Evolutionary conservation across 2,329 filamentous ascomycete genomes (phyloP).

Genomic region (Sporothrix globosa): DNA sequence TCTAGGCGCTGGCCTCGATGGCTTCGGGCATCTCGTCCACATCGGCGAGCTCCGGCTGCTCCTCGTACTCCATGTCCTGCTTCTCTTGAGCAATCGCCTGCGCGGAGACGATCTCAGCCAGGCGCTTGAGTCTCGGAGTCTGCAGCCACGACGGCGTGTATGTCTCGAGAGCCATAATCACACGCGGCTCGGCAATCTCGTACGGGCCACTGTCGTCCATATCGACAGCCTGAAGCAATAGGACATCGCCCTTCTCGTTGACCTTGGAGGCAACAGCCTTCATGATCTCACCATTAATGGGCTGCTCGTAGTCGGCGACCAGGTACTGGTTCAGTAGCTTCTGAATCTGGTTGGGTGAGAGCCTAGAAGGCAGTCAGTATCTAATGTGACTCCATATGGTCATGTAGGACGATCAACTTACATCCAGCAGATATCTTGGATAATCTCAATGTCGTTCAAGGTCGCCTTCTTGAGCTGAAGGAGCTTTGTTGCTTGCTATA

Average conservation of each 20-base stretch:
- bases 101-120: conserved; percentile 97
- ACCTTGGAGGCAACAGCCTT: conserved; percentile 96
- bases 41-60: conserved; percentile 55
- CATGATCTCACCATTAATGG: conserved; percentile 99
- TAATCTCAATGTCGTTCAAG: conserved; percentile 98
- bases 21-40: conserved; percentile 53
- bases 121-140: conserved; percentile 89
- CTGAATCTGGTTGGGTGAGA: conserved; percentile 98
- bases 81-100: conserved; percentile 96
- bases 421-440: conserved; percentile 99
- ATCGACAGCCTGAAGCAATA: conserved; percentile 90
- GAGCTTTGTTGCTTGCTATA: conserved; percentile 92
- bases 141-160: conserved; percentile 98
- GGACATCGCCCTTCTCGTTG: conserved; percentile 96
- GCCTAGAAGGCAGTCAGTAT: conserved; percentile 54
- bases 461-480: conserved; percentile 98
- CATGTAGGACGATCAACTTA: conserved; percentile 56
- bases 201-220: conserved; percentile 99
- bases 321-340: conserved; percentile 98
- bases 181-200: conserved; percentile 94
- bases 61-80: conserved; percentile 59
- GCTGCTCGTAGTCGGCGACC: conserved; percentile 97
- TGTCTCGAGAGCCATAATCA: conserved; percentile 94
- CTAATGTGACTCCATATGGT: neutral
- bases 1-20: conserved; percentile 46